Evolutionary conservation across 768 basidiomycete species (phyloP).

Genomic region (Hemileccinum rubropunctum): DNA sequence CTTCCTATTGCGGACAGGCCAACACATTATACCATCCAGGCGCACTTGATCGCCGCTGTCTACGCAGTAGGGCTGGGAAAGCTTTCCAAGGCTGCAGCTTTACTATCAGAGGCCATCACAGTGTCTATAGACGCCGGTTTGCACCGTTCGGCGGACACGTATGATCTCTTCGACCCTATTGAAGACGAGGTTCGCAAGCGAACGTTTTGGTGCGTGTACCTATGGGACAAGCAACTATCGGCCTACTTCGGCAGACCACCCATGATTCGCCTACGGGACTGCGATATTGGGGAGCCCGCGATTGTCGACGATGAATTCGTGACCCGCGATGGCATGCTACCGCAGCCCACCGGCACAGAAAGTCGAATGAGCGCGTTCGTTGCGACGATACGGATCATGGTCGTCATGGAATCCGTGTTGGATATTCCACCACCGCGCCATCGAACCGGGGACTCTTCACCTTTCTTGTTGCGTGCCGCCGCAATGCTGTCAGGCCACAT

Average conservation of each 20-base stretch:
- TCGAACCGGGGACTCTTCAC: constrained; percentile 56
- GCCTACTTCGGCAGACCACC: constrained; percentile 90
- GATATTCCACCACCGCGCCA: constrained; percentile 71
- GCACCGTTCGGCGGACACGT: constrained; percentile 82
- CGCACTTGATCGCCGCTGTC: constrained; percentile 86
- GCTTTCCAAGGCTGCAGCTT: constrained; percentile 80
- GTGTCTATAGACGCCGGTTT: constrained; percentile 87
- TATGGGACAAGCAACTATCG: constrained; percentile 93
- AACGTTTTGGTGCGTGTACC: constrained; percentile 95
- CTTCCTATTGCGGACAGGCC: constrained; percentile 86
- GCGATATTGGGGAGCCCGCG: constrained; percentile 85
- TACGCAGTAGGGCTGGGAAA: constrained; percentile 90
- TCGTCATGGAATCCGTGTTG: constrained; percentile 85
- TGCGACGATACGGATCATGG: constrained; percentile 70
- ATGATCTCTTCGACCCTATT: constrained; percentile 84
- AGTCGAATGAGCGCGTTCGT: constrained; percentile 83
- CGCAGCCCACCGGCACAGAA: constrained; percentile 69
- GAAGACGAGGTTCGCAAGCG: constrained; percentile 91
- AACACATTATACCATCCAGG: constrained; percentile 89
- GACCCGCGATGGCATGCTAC: constrained; percentile 62
- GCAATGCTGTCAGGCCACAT: constrained; percentile 61
- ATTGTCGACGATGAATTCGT: constrained; percentile 90
- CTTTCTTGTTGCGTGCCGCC: constrained; percentile 76
- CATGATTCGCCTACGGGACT: constrained; percentile 82
- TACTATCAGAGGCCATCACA: constrained; percentile 84